Conservation (phyloP, 352 stramenopile species). For the Globisporangium abappressorium region DNA sequence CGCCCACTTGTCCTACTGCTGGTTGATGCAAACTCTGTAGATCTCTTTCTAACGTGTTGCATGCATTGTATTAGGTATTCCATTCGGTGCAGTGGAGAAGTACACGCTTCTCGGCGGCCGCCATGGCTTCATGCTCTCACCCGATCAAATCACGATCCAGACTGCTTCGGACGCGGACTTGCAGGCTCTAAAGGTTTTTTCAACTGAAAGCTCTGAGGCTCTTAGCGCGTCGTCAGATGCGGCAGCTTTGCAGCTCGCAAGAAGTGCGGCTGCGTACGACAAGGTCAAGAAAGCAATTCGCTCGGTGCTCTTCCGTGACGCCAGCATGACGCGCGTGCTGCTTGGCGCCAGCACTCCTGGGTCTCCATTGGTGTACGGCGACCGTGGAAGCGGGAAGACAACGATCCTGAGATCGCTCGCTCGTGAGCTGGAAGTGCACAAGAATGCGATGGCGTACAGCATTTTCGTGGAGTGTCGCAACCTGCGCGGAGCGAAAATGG, state of each 20-base stretch:
- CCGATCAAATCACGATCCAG: conserved; percentile 31
- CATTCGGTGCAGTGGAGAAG: conserved; percentile 50
- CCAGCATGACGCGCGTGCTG: conserved; percentile 49
- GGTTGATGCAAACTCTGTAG: not conserved
- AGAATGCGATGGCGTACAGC: conserved; percentile 37
- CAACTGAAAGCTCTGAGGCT: conserved; percentile 6
- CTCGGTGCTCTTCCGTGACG: conserved; percentile 47
- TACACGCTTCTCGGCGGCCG: conserved; percentile 49
- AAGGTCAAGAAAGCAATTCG: conserved; percentile 42
- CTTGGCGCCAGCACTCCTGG: conserved; percentile 56
- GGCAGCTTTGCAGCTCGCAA: conserved; percentile 38
- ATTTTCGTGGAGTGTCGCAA: conserved; percentile 63
- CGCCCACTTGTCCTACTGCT: not conserved
- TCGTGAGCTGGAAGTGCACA: conserved; percentile 30
- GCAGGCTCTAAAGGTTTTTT: conserved; percentile 24
- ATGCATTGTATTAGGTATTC: conserved; percentile 32
- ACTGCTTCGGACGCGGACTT: conserved; percentile 23
- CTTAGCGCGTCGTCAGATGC: conserved; percentile 19
- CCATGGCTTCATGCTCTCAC: conserved; percentile 27
- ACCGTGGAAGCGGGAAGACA: conserved; percentile 76
- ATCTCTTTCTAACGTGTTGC: conserved; percentile 1
- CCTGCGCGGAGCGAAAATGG: conserved; percentile 85
- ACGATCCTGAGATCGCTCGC: conserved; percentile 55
- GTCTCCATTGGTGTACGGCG: conserved; percentile 67
- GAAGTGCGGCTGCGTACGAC: conserved; percentile 41